Percentiles rank a stretch among this genome's conserved stretches.
phyloP scores from a whole-genome alignment of 345 rosid genomes.

The Kernera saxatilis region DNA sequence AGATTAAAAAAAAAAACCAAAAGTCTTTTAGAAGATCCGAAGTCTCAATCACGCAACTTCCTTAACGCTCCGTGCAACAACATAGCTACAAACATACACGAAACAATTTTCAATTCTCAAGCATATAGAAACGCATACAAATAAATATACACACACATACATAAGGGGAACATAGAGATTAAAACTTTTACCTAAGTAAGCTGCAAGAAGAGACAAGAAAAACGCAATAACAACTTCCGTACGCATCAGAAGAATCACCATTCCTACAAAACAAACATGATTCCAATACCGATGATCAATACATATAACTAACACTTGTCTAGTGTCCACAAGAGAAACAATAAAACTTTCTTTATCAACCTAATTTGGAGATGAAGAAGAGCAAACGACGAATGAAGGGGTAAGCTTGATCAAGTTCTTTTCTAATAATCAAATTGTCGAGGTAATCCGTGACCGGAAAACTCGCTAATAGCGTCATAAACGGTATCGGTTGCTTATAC shows the following conservation, averaged over 20 bases:
- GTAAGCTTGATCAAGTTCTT: constrained; percentile 2
- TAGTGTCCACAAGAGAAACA: not conserved
- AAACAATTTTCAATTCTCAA: not conserved
- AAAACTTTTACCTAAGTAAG: not conserved
- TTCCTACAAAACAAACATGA: constrained; percentile 1
- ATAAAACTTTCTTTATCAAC: not conserved
- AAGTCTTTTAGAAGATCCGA: constrained; percentile 27
- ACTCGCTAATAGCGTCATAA: not conserved
- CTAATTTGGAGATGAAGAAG: constrained; percentile 1
- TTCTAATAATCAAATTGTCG: not conserved
- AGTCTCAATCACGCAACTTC: constrained; percentile 42
- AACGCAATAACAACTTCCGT: constrained; percentile 5
- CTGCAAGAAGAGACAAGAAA: constrained; percentile 1
- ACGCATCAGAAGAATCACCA: not conserved
- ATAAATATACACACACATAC: not conserved
- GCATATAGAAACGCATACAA: not conserved
- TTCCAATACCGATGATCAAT: not conserved
- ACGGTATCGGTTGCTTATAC: constrained; percentile 26
- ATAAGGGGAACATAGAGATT: not conserved
- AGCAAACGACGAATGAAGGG: constrained; percentile 8
- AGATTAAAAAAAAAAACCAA: not conserved
- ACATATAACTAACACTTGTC: not conserved
- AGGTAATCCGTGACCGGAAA: constrained; percentile 13
- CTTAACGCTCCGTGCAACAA: constrained; percentile 63
- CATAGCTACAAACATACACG: constrained; percentile 38